A percentile compares a stretch with the other conserved stretches of the same genome.
Conservation (phyloP, 805 yeast genomes). For the Torulaspora gathmanii region DNA sequence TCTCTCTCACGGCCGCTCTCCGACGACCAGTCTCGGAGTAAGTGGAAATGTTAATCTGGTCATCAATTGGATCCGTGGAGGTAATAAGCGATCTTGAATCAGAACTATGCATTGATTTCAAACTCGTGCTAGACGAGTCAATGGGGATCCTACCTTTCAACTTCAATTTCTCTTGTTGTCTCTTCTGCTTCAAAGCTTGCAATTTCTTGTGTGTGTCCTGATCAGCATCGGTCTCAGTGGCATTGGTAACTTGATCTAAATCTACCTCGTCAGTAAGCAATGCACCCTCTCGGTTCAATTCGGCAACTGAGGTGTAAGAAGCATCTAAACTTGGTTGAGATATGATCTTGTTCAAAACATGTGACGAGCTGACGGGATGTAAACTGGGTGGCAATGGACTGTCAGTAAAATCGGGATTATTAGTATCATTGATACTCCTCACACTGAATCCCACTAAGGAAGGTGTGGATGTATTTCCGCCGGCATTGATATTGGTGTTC, state of each 20-base stretch:
- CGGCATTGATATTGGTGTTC: neutral
- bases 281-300: slow-evolving; percentile 36
- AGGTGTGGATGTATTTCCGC: slow-evolving; percentile 17
- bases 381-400: slow-evolving; percentile 6
- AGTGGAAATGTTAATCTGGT: slow-evolving; percentile 16
- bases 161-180: slow-evolving; percentile 12
- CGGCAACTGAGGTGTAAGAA: slow-evolving; percentile 32
- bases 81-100: slow-evolving; percentile 25
- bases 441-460: slow-evolving; percentile 31
- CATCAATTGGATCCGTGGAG: slow-evolving; percentile 28
- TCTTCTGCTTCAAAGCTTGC: slow-evolving; percentile 15
- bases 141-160: slow-evolving; percentile 6
- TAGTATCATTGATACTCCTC: slow-evolving; percentile 26
- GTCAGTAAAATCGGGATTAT: slow-evolving; percentile 22
- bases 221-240: slow-evolving; percentile 20
- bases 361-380: slow-evolving; percentile 12
- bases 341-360: slow-evolving; percentile 16
- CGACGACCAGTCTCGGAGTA: slow-evolving; percentile 2
- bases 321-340: slow-evolving; percentile 13
- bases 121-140: slow-evolving; percentile 6
- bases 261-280: slow-evolving; percentile 35
- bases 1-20: neutral
- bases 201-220: slow-evolving; percentile 14
- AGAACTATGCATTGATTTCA: slow-evolving; percentile 14
- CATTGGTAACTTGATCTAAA: slow-evolving; percentile 28